Percentiles rank a stretch among this genome's conserved stretches.
Conservation (phyloP, 2,329 filamentous ascomycete genomes). For the Knufia fluminis region DNA sequence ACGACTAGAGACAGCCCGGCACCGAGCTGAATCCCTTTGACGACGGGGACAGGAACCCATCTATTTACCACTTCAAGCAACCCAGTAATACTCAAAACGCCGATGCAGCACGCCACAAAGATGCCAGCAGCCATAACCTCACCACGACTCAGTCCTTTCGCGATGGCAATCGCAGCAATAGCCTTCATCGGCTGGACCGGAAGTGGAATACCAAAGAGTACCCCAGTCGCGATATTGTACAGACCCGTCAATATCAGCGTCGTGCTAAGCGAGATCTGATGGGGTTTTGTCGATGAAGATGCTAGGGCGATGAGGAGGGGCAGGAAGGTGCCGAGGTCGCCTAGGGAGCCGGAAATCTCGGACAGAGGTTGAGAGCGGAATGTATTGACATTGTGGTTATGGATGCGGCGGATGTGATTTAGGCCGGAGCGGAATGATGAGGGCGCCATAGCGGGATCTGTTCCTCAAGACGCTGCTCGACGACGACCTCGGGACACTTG, state of each 20-base stretch:
- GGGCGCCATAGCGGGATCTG: background rate
- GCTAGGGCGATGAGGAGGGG: slow-evolving; percentile 75
- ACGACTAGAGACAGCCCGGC: slow-evolving; percentile 77
- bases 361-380: slow-evolving; percentile 49
- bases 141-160: slow-evolving; percentile 54
- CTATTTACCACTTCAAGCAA: slow-evolving; percentile 63
- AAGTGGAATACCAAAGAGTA: slow-evolving; percentile 76
- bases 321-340: slow-evolving; percentile 81
- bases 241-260: slow-evolving; percentile 83
- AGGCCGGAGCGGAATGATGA: background rate
- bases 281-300: slow-evolving; percentile 47
- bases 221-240: slow-evolving; percentile 75
- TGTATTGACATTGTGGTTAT: slow-evolving; percentile 46
- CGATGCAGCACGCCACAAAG: slow-evolving; percentile 63
- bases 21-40: slow-evolving; percentile 91
- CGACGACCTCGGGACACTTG: too few relatives aligned
- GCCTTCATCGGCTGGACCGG: slow-evolving; percentile 88
- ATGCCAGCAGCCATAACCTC: slow-evolving; percentile 76
- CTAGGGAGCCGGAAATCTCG: slow-evolving; percentile 81
- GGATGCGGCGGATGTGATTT: slow-evolving; percentile 24
- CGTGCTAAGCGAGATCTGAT: slow-evolving; percentile 66
- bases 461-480: background rate
- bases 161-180: slow-evolving; percentile 82
- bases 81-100: slow-evolving; percentile 70
- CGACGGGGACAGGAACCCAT: slow-evolving; percentile 73